Conservation (phyloP, 345 rosid genomes). For the Hirschfeldia incana region DNA sequence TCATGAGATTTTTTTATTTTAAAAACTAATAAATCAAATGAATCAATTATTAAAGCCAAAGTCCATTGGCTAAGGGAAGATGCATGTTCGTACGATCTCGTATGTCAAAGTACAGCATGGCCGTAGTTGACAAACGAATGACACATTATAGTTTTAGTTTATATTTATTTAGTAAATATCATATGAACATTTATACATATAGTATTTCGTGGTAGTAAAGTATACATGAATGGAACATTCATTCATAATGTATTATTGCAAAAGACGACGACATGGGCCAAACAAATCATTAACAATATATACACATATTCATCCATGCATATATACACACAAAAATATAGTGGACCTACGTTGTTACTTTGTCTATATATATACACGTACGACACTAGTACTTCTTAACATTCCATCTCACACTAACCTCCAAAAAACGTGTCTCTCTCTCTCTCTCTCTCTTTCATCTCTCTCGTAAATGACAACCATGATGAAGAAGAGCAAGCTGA, state of each 20-base stretch:
- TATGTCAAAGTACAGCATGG: slow-evolving; percentile 32
- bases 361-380: slow-evolving; percentile 23
- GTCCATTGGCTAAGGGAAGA: neutral
- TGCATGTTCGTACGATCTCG: slow-evolving; percentile 36
- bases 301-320: neutral
- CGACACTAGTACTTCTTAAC: slow-evolving; percentile 32
- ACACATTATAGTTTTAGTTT: neutral
- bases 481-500: slow-evolving; percentile 31
- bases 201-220: neutral
- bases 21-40: no score
- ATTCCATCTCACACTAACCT: slow-evolving; percentile 4
- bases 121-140: neutral
- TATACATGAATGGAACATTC: neutral
- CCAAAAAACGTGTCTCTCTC: slow-evolving; percentile 26
- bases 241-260: neutral
- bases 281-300: neutral
- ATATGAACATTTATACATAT: neutral
- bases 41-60: no score
- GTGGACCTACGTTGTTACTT: slow-evolving; percentile 28
- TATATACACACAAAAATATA: slow-evolving; percentile 11
- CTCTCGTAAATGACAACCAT: neutral
- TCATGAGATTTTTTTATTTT: neutral
- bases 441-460: neutral
- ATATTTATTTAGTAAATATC: neutral
- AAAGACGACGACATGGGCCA: slow-evolving; percentile 30